Percentiles rank a stretch among this genome's conserved stretches.
Conservation (phyloP, 169 alveolate species). For the Plasmodium gallinaceum region DNA sequence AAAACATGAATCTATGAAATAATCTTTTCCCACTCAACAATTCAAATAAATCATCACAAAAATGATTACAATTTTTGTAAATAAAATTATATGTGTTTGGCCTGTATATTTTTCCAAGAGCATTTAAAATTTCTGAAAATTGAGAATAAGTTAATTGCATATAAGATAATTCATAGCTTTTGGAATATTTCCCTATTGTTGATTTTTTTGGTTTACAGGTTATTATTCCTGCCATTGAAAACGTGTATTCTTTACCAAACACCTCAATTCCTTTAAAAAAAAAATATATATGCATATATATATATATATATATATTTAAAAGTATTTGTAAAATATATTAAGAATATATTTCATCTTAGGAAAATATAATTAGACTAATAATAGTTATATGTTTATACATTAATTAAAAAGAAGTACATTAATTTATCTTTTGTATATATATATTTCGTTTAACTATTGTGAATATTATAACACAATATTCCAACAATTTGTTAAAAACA, state of each 20-base stretch:
- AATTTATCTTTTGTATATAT: neutral
- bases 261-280: slow-evolving; percentile 45
- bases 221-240: slow-evolving; percentile 70
- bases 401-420: neutral
- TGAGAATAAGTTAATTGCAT: slow-evolving; percentile 46
- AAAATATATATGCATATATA: slow-evolving; percentile 7
- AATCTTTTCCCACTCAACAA: slow-evolving; percentile 69
- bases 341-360: neutral
- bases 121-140: slow-evolving; percentile 65
- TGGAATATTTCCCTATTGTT: slow-evolving; percentile 39
- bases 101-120: slow-evolving; percentile 70
- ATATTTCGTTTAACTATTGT: neutral
- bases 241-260: slow-evolving; percentile 72
- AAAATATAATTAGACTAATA: neutral
- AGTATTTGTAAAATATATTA: neutral
- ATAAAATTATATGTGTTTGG: slow-evolving; percentile 73
- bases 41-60: slow-evolving; percentile 74
- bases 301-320: neutral
- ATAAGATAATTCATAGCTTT: slow-evolving; percentile 43
- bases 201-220: slow-evolving; percentile 60
- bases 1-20: slow-evolving; percentile 65
- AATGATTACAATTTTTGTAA: slow-evolving; percentile 72
- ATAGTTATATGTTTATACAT: neutral
- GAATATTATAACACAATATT: no score
- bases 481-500: no score